These are phyloP conservation scores for Polytrichum formosum DNA, from an alignment of 225 moss, liverwort and hornwort genomes.

Conservation along the genomic window DNA sequence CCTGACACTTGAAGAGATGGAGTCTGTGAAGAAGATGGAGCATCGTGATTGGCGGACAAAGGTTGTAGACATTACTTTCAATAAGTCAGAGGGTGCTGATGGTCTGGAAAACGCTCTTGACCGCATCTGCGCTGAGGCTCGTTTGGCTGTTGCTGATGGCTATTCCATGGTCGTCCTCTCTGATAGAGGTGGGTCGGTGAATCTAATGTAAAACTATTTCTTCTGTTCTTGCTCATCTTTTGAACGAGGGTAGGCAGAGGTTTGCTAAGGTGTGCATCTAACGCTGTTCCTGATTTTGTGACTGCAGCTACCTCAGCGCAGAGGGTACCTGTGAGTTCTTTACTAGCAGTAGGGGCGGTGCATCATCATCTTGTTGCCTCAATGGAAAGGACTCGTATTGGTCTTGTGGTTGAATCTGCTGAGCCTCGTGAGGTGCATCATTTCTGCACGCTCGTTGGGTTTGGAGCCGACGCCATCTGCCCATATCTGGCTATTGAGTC, in stretches of 20 bases:
- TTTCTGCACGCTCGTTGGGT: slow-evolving; percentile 72
- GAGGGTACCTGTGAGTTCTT: slow-evolving; percentile 59
- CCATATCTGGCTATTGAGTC: slow-evolving; percentile 75
- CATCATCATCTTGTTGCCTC: slow-evolving; percentile 70
- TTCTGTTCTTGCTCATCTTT: slow-evolving; percentile 1
- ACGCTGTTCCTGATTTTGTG: neutral
- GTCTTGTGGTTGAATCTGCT: slow-evolving; percentile 66
- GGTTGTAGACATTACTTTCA: slow-evolving; percentile 65
- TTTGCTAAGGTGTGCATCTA: no score
- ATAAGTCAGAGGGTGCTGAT: slow-evolving; percentile 48
- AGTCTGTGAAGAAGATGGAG: slow-evolving; percentile 71
- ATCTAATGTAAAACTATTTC: neutral
- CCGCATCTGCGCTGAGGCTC: slow-evolving; percentile 64
- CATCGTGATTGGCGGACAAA: slow-evolving; percentile 56
- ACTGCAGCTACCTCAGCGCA: slow-evolving; percentile 44
- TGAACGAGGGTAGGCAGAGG: neutral
- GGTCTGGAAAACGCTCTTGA: slow-evolving; percentile 71
- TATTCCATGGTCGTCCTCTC: slow-evolving; percentile 68
- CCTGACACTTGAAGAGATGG: slow-evolving; percentile 64
- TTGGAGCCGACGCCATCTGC: slow-evolving; percentile 76
- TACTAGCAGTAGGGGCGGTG: slow-evolving; percentile 63
- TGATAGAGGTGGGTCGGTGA: slow-evolving; percentile 48
- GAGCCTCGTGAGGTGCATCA: slow-evolving; percentile 83
- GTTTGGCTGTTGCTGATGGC: slow-evolving; percentile 52
- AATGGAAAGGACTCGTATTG: slow-evolving; percentile 68